Base-by-base conservation (phyloP, 306 rosid genomes). In the Rosa lucieae region DNA sequence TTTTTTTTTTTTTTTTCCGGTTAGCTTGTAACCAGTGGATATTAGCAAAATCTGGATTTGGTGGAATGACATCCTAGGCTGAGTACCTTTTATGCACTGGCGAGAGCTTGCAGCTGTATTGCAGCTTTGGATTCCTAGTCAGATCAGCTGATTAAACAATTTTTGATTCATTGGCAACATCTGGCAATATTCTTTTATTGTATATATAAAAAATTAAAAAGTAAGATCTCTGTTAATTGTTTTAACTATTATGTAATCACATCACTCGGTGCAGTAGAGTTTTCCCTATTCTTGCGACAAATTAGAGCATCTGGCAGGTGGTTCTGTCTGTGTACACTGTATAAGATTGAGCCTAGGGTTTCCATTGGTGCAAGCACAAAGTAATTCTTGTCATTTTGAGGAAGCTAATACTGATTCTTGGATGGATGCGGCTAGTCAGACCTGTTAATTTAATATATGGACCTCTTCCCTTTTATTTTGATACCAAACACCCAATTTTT, bases 21-120 rank as follows among this genome's bases (percentile, higher is more conserved):
- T 52, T 82, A 73, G 85, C 77, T 67, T 8, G 71, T 15, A 65
- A 35, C 43, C 56, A 71, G 3, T 63, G 82, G 79, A 85, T 76
- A 48, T 78, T 67, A 39, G 46, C 70, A 77, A 71, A 44, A 20
- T 65, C 39, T 39, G 49, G 21, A 75, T 74, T 48, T 49, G 69
- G 51, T 76, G 48, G 81, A 78, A 74, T 65, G 71, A n/a, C 61
- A 71, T 71, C 65, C 29, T 15, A 8, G 17, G 26, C 52, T 17
- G 40, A 77, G 58, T 55, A 20, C 20, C 21, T 37, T 70, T 21
- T 72, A 51, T 52, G 23, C 18, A 20, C 61, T 49, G 52, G n/a
- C 77, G 48, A 73, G 56, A 48, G 79, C 32, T 59, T 35, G 37
- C 73, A 39, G 58, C 23, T 43, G 63, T 77, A 17, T 56, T 46